These are phyloP conservation scores for Hygrophorus russula DNA, from an alignment of 768 basidiomycete species.

Conservation along the genomic window DNA sequence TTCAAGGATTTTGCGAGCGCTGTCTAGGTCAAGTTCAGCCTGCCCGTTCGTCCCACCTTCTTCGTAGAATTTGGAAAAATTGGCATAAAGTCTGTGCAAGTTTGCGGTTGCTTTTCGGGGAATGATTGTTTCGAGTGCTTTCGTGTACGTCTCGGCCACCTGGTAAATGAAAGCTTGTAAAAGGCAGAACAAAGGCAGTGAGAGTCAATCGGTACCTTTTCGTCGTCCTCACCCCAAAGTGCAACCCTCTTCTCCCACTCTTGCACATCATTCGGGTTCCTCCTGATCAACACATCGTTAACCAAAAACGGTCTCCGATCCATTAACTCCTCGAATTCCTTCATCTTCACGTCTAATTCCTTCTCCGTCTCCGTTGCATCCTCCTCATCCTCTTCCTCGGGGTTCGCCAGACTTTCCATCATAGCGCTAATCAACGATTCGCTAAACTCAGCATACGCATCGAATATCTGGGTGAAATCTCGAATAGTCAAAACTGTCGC, in stretches of 20 bases:
- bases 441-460: slow-evolving; percentile 89
- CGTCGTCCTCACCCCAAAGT: slow-evolving; percentile 86
- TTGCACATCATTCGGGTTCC: slow-evolving; percentile 96
- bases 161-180: slow-evolving; percentile 16
- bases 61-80: slow-evolving; percentile 97
- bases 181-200: neutral
- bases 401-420: slow-evolving; percentile 75
- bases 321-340: slow-evolving; percentile 87
- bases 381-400: slow-evolving; percentile 75
- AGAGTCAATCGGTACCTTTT: slow-evolving; percentile 47
- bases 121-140: slow-evolving; percentile 78
- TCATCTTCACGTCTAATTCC: slow-evolving; percentile 84
- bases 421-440: slow-evolving; percentile 83
- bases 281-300: slow-evolving; percentile 85
- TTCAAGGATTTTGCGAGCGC: slow-evolving; percentile 86
- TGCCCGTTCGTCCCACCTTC: slow-evolving; percentile 77
- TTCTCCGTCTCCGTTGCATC: slow-evolving; percentile 67
- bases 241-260: slow-evolving; percentile 99
- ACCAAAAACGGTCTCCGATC: slow-evolving; percentile 92
- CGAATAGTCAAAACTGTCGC: slow-evolving; percentile 80
- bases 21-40: slow-evolving; percentile 74
- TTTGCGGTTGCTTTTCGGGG: slow-evolving; percentile 88
- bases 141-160: slow-evolving; percentile 90
- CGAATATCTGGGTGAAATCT: slow-evolving; percentile 97
- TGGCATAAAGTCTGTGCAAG: slow-evolving; percentile 80